phyloP scores from a whole-genome alignment of 257 asterid species.

The Solanum sejunctum region DNA sequence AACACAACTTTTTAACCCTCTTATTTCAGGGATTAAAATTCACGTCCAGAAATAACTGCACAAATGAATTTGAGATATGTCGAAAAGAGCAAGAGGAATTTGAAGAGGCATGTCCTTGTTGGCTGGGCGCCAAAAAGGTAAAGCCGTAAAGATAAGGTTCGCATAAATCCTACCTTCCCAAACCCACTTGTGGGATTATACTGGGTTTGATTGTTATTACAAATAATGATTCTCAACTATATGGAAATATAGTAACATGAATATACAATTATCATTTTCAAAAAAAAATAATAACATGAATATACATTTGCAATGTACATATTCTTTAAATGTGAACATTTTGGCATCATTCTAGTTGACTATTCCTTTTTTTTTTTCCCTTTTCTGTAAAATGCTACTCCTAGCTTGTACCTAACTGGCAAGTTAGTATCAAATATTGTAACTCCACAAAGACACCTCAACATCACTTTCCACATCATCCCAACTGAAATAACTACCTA shows the following conservation, averaged over 20 bases:
- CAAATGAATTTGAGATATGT: conserved; percentile 75
- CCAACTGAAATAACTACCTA: conserved; percentile 20
- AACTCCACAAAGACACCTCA: conserved; percentile 27
- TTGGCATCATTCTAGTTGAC: background rate
- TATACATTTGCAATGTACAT: background rate
- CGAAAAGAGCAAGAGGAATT: conserved; percentile 82
- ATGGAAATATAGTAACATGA: background rate
- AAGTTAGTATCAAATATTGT: background rate
- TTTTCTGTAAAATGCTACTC: background rate
- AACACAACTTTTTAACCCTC: too few relatives aligned
- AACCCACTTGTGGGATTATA: background rate
- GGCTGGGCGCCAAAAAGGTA: background rate
- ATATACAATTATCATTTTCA: background rate
- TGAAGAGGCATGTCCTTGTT: conserved; percentile 67
- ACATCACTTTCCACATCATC: conserved; percentile 12
- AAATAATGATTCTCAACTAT: background rate
- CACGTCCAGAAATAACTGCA: conserved; percentile 7
- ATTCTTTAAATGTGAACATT: background rate
- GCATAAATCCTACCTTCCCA: background rate
- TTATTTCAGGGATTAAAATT: too few relatives aligned
- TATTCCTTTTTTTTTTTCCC: background rate
- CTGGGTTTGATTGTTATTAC: background rate
- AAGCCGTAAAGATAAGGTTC: background rate
- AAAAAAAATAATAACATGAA: background rate
- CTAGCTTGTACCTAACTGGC: background rate